A percentile compares a stretch with the other conserved stretches of the same genome.
Conservation (phyloP, 306 rosid species). For the Luffa acutangula region DNA sequence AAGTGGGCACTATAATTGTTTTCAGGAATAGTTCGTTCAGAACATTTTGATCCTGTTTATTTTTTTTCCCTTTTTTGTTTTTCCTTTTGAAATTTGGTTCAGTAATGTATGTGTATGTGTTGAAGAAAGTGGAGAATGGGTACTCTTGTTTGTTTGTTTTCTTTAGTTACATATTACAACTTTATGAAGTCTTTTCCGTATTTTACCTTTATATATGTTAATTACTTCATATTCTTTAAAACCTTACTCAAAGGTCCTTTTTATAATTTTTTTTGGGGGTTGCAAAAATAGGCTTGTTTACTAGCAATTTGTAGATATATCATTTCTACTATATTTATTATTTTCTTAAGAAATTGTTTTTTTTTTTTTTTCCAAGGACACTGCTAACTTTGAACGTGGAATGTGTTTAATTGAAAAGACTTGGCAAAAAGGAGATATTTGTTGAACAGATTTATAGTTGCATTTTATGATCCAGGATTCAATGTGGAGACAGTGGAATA, state of each 20-base stretch:
- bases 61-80: background rate
- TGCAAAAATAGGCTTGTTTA: no score
- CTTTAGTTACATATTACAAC: background rate
- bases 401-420: background rate
- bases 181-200: background rate
- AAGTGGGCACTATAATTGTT: no score
- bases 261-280: no score
- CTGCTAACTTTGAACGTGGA: background rate
- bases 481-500: slow-evolving; percentile 36
- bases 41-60: background rate
- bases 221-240: no score
- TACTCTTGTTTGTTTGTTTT: background rate
- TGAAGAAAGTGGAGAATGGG: background rate
- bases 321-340: background rate
- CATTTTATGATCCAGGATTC: slow-evolving; percentile 24
- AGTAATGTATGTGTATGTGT: background rate
- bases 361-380: background rate
- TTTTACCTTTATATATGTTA: background rate
- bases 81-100: background rate
- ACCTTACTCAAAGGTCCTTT: no score
- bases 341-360: background rate
- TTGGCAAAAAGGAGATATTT: background rate
- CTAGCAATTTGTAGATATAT: no score
- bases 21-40: no score
- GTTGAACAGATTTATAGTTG: background rate